These are phyloP conservation scores for Daldinia concentrica DNA, from an alignment of 495 filamentous ascomycete genomes.

Conservation along the genomic window DNA sequence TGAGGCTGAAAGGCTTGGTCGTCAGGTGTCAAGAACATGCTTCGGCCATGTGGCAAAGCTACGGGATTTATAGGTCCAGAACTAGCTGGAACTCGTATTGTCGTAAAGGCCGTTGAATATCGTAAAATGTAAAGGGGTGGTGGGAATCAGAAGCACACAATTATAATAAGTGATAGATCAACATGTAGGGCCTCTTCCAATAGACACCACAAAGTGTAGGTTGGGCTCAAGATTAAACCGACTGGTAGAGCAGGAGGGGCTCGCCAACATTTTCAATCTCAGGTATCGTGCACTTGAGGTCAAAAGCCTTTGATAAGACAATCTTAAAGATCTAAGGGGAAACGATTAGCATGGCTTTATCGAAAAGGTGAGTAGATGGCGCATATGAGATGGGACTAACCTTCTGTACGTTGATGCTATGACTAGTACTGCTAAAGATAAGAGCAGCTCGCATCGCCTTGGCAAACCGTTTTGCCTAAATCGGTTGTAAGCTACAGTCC, in stretches of 20 bases:
- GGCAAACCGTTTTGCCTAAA: constrained; percentile 90
- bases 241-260: constrained; percentile 92
- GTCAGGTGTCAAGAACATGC: constrained; percentile 14
- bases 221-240: constrained; percentile 58
- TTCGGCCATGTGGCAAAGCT: constrained; percentile 10
- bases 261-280: constrained; percentile 98
- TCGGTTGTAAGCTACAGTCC: constrained; percentile 24
- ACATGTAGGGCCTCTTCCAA: constrained; percentile 19
- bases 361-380: constrained; percentile 1
- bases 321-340: constrained; percentile 93
- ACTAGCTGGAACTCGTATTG: constrained; percentile 14
- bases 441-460: constrained; percentile 97
- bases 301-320: constrained; percentile 96
- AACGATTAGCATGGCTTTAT: constrained; percentile 26
- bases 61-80: constrained; percentile 7
- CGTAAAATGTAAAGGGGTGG: constrained; percentile 26
- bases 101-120: constrained; percentile 39
- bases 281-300: constrained; percentile 97
- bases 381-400: constrained; percentile 55
- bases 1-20: not conserved
- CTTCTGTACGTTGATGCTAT: constrained; percentile 99
- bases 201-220: constrained; percentile 5
- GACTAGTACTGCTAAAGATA: constrained; percentile 98
- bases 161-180: constrained; percentile 50
- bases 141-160: constrained; percentile 37